Conservation (phyloP, 768 basidiomycete species). For the Tylopilus intermedius region DNA sequence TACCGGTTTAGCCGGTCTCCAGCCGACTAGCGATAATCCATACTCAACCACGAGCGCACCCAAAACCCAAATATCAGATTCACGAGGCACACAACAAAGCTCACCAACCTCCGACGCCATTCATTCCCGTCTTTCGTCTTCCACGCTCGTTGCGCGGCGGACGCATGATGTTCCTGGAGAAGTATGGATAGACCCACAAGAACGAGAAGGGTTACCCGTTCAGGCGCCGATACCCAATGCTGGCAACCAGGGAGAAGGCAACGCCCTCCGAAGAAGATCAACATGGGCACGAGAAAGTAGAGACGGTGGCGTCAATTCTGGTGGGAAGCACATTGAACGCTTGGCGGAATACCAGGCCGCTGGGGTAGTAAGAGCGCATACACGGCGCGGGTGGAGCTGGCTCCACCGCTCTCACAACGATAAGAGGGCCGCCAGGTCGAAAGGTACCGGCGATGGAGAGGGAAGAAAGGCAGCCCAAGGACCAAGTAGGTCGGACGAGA, state of each 20-base stretch:
- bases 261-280: conserved; percentile 14
- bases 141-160: conserved; percentile 21
- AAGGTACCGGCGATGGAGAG: background rate
- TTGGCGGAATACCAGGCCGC: conserved; percentile 34
- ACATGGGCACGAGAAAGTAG: conserved; percentile 12
- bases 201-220: conserved; percentile 59
- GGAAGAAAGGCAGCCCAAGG: background rate
- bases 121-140: conserved; percentile 3
- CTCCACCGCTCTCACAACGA: conserved; percentile 8
- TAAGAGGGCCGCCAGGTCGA: background rate
- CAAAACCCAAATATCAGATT: conserved; percentile 2
- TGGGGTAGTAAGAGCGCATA: conserved; percentile 43
- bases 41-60: conserved; percentile 6
- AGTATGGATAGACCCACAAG: conserved; percentile 55
- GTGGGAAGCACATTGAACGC: conserved; percentile 24
- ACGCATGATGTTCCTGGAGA: conserved; percentile 44
- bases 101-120: conserved; percentile 6
- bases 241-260: background rate
- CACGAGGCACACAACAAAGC: background rate
- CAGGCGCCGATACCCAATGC: conserved; percentile 25
- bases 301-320: conserved; percentile 2
- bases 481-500: background rate
- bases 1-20: background rate
- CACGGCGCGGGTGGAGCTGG: conserved; percentile 27
- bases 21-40: conserved; percentile 15